Evolutionary conservation across 2,329 filamentous ascomycete species (phyloP), one percentile per base, ranked within the genome.

Genomic region (Xylariaceae sp.): DNA sequence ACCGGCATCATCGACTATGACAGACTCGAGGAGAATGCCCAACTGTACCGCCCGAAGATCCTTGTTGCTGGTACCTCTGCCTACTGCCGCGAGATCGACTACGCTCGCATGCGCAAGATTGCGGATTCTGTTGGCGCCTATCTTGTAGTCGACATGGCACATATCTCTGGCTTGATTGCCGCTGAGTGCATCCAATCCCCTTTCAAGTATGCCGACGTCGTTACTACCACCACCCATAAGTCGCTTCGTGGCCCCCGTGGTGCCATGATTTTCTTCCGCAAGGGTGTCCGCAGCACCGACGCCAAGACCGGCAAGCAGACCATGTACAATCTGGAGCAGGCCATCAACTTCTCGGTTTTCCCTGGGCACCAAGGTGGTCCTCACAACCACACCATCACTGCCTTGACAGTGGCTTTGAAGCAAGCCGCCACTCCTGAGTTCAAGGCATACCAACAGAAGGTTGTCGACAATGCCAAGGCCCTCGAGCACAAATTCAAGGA

Each of bases 211-310:
- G 91, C 93, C 53, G 93, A 98, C 64, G 85, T 98, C 43, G 93
- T 98, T 57, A 98, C 93, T 50, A 98, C 93, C 50, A 98, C 93
- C 49, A 98, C 93, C 35, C 93, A 98, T 83, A 98, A 98, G 80
- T 96, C 90, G 42, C 86, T 98, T 56, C 89, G 93, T 69, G 93
- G 93, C 45, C 93, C 93, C 45, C 89, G 93, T 66, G 93, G 93
- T 62, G 93, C 93, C 64, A 98, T 98, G 93, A 98, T 98, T 73
- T 98, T 98, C 81, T 98, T 90, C 83, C 88, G 93, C 70, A 96
- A 95, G 76, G 93, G 93, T 50, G 84, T 96, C 48, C 87, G 91
- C 61, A 89, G 85, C 60, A 85, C 85, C 41, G 88, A 97, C 64
- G 74, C 86, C 69, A 96, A 96, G 79, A 83, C 86, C 47, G 89